Evolutionary conservation across 306 rosid species (phyloP).

Genomic region (Lagenaria siceraria): DNA sequence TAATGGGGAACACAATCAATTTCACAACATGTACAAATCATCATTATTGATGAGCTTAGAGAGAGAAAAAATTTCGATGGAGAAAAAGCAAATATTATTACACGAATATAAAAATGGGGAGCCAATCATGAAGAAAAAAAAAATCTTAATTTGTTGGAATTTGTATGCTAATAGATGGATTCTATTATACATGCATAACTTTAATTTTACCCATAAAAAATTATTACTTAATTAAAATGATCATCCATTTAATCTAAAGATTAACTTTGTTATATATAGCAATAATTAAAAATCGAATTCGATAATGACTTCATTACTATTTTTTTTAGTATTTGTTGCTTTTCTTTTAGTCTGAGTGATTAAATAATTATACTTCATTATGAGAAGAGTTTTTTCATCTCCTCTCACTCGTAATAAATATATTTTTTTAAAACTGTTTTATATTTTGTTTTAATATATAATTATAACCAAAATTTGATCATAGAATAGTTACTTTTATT

Average conservation of each 20-base stretch:
- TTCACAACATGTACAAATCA: conserved; percentile 2
- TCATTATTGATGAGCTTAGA: not conserved
- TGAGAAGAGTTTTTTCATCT: too few species aligned
- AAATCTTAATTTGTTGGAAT: not conserved
- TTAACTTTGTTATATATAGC: too few species aligned
- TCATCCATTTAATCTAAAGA: not conserved
- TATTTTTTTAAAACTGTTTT: too few species aligned
- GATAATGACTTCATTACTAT: too few species aligned
- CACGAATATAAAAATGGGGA: not conserved
- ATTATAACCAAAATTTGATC: too few species aligned
- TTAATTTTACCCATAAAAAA: not conserved
- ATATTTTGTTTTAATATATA: too few species aligned
- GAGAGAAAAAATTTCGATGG: not conserved
- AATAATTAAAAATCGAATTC: too few species aligned
- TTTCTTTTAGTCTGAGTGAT: too few species aligned
- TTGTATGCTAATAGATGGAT: conserved; percentile 2
- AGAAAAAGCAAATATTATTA: not conserved
- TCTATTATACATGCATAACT: not conserved
- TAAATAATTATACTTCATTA: too few species aligned
- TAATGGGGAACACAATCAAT: conserved; percentile 8
- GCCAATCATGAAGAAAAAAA: not conserved
- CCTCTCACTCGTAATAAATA: too few species aligned
- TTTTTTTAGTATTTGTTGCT: too few species aligned
- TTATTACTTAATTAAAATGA: not conserved
- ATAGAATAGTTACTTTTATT: too few species aligned